Evolutionary conservation across 1,139 yeast genomes (phyloP).

Genomic region (Candida sp.): DNA sequence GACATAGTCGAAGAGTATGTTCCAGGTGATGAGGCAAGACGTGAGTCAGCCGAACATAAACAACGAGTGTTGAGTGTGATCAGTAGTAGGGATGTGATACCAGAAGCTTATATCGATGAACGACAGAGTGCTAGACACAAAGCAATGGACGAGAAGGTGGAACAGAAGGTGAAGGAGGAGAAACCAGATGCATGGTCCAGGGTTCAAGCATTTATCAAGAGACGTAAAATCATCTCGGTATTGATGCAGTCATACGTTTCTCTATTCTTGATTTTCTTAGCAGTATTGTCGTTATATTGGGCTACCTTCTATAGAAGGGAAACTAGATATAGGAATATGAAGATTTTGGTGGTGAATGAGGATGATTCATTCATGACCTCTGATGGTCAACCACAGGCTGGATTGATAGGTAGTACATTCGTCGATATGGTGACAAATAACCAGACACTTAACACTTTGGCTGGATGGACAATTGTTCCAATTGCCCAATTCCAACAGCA

Average conservation of each 20-base stretch:
- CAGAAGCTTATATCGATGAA: background rate
- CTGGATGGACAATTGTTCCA: conserved; percentile 38
- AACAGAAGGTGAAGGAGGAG: background rate
- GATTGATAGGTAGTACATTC: conserved; percentile 32
- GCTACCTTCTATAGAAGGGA: conserved; percentile 49
- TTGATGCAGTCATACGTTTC: conserved; percentile 4
- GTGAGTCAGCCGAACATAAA: background rate
- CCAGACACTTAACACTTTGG: conserved; percentile 15
- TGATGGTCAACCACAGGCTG: conserved; percentile 18
- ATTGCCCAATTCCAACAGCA: conserved; percentile 21
- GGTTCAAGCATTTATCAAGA: background rate
- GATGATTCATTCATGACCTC: conserved; percentile 23
- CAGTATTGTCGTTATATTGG: conserved; percentile 55
- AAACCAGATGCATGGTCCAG: background rate
- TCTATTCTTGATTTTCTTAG: conserved; percentile 17
- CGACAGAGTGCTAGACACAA: background rate
- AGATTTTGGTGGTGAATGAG: conserved; percentile 45
- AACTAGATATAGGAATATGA: conserved; percentile 34
- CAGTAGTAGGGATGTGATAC: background rate
- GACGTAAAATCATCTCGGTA: background rate
- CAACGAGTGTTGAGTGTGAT: background rate
- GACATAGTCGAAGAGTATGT: background rate
- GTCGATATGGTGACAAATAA: conserved; percentile 16
- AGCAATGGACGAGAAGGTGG: background rate
- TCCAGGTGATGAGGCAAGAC: background rate